Evolutionary conservation across 2,329 filamentous ascomycete species (phyloP).

Genomic region (Paraconiothyrium brasiliense): DNA sequence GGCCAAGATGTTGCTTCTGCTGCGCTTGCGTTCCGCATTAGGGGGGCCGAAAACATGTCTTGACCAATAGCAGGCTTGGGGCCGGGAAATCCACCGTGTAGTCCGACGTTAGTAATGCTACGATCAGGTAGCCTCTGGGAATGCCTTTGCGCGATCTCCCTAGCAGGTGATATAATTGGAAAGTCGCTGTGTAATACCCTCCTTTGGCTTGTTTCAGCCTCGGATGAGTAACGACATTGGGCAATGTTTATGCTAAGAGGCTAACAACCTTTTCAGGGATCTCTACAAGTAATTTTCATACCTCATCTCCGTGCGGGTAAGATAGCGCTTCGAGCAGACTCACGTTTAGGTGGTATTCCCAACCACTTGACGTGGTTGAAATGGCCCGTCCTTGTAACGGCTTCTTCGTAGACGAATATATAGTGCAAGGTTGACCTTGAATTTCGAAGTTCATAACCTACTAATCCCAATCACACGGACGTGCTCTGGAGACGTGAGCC

Average conservation of each 20-base stretch:
- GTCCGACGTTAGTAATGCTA: not conserved
- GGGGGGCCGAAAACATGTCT: not conserved
- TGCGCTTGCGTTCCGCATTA: not conserved
- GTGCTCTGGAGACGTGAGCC: too few species aligned
- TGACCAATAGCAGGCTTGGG: not conserved
- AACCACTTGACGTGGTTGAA: too few species aligned
- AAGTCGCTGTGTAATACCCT: not conserved
- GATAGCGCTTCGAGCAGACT: too few species aligned
- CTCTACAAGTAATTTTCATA: too few species aligned
- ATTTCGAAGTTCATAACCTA: not conserved
- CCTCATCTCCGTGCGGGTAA: too few species aligned
- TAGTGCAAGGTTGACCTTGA: not conserved
- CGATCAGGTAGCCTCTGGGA: not conserved
- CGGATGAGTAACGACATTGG: not conserved
- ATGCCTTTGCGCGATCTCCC: not conserved
- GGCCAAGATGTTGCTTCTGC: too few species aligned
- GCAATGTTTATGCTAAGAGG: not conserved
- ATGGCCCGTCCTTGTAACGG: too few species aligned
- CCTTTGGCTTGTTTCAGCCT: not conserved
- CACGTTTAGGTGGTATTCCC: too few species aligned
- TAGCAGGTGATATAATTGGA: not conserved
- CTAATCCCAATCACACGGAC: not conserved
- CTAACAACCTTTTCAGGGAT: not conserved
- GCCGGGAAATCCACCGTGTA: not conserved
- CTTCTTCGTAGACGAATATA: too few species aligned